phyloP scores from a whole-genome alignment of 257 asterid species.

The Nicotiana noctiflora region DNA sequence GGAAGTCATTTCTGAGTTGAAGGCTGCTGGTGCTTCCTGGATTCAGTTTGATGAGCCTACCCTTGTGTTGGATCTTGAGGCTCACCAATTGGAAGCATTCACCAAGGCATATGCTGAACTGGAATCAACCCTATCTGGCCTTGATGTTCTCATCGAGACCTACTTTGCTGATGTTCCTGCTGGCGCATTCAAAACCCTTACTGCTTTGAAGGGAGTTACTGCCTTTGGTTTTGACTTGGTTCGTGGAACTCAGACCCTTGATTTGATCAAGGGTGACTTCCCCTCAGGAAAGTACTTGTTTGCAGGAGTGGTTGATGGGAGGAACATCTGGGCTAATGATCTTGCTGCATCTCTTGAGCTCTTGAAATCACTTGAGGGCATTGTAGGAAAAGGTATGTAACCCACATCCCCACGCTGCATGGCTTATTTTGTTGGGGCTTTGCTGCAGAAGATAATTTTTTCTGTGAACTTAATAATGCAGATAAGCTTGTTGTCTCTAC shows the following conservation, averaged over 20 bases:
- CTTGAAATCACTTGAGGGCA: slow-evolving; percentile 64
- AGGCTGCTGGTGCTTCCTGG: slow-evolving; percentile 92
- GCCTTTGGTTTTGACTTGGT: slow-evolving; percentile 86
- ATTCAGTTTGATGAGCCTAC: slow-evolving; percentile 97
- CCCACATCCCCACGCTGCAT: too few species aligned
- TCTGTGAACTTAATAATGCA: slow-evolving; percentile 16
- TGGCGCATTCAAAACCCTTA: slow-evolving; percentile 65
- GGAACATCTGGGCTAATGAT: slow-evolving; percentile 98
- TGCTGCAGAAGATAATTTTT: background rate
- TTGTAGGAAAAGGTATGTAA: slow-evolving; percentile 74
- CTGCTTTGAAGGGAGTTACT: slow-evolving; percentile 62
- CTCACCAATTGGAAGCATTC: slow-evolving; percentile 83
- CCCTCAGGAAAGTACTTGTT: slow-evolving; percentile 83
- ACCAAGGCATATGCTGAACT: slow-evolving; percentile 72
- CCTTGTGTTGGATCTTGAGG: slow-evolving; percentile 75
- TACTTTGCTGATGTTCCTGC: slow-evolving; percentile 86
- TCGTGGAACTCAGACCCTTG: slow-evolving; percentile 78
- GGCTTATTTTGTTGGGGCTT: background rate
- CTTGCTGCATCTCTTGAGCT: slow-evolving; percentile 55
- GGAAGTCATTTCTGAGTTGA: slow-evolving; percentile 86
- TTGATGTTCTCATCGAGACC: slow-evolving; percentile 64
- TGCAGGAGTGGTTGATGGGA: slow-evolving; percentile 97
- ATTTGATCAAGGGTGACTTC: slow-evolving; percentile 67
- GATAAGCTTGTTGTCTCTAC: slow-evolving; percentile 94
- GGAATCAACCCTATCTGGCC: slow-evolving; percentile 64